Conservation (phyloP, 441 rosid genomes). For the Theobroma grandiflorum region DNA sequence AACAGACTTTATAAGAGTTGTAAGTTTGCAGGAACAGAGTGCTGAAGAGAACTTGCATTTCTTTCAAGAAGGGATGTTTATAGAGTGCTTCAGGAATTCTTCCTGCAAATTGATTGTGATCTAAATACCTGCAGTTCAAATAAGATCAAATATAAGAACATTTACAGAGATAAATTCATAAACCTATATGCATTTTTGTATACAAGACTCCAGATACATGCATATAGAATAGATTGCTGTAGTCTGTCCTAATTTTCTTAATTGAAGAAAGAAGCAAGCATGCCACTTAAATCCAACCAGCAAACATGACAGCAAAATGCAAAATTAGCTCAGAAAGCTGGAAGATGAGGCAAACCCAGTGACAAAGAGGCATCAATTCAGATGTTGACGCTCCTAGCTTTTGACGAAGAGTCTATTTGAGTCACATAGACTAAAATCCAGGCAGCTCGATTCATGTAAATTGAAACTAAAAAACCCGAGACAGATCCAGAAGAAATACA, state of each 20-base stretch:
- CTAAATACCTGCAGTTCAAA: conserved; percentile 65
- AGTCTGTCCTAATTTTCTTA: neutral
- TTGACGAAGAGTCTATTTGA: no score
- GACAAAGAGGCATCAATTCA: no score
- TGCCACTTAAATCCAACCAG: neutral
- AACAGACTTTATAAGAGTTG: neutral
- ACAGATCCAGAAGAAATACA: neutral
- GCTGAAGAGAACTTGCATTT: conserved; percentile 60
- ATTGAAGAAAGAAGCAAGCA: conserved; percentile 4
- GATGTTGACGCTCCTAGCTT: no score
- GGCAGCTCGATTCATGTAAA: neutral
- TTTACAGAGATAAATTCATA: neutral
- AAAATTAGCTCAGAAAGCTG: neutral
- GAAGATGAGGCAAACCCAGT: neutral
- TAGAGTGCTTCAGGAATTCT: conserved; percentile 75
- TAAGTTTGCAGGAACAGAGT: neutral
- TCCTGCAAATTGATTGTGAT: conserved; percentile 83
- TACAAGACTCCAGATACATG: neutral
- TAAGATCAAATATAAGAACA: conserved; percentile 5
- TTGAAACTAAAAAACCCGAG: neutral
- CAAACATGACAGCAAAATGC: neutral
- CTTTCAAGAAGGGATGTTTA: conserved; percentile 71
- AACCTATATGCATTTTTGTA: neutral
- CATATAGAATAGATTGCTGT: neutral
- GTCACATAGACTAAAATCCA: neutral